Base-by-base conservation (phyloP, 2,329 filamentous ascomycete species). In the Fusarium virguliforme region DNA sequence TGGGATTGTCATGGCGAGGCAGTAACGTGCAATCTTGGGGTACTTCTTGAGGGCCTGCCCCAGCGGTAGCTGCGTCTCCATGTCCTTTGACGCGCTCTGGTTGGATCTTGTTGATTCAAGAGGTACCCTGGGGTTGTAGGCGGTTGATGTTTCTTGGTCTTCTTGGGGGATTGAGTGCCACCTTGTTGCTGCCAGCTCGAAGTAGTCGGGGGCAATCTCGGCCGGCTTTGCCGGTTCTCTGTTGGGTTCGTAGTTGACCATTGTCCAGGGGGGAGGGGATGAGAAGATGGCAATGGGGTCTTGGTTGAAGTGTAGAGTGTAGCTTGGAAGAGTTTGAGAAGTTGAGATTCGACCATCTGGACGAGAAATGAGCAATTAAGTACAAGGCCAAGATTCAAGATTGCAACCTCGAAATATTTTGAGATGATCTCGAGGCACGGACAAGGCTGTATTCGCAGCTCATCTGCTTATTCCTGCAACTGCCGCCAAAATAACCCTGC, bases 1-100 rank as follows among this genome's bases (percentile, higher is more conserved):
- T 6, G 76, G 71, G 3, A 78, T 63, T 2, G 75, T 71, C 50
- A 79, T 71, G 12, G 64, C 72, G 2, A 79, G 54, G 9, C 74
- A 77, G 32, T 76, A 79, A 0, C 48, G 68, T 4, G 72, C 70
- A 2, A 79, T 54, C 13, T 76, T 78, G 15, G 78, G 78, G 26
- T 78, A 78, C 0, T 40, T 58, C 15, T 68, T 72, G 0, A 79
- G 66, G 10, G 76, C 77, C 38, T 78, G 60, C 0, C 77, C 67
- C 0, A 79, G 61, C 0, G 75, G 71, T 12, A 79, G 57, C 0
- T 76, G 70, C 1, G 68, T 58, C 2, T 76, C 72, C 0, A 58
- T 38, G 0, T 67, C 60, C 2, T 65, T 37, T n/a, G 43, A 24
- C 1, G 37, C 8, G 10, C 30, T 60, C 2, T 56, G 26, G 4